Evolutionary conservation across 352 stramenopile species (phyloP).

Genomic region (Globisporangium spiculum): DNA sequence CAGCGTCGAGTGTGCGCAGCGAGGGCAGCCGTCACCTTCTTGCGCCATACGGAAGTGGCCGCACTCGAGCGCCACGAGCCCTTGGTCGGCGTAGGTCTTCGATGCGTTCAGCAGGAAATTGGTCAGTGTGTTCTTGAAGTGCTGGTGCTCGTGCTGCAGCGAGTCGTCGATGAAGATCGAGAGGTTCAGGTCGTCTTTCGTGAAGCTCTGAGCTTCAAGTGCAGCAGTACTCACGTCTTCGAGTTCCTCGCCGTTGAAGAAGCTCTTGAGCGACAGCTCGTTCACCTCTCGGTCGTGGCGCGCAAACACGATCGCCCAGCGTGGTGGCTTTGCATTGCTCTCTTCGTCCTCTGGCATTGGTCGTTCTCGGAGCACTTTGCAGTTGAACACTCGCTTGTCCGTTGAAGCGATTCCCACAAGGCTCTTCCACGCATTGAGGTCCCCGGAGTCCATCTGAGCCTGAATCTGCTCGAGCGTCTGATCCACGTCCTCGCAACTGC

Average conservation of each 20-base stretch:
- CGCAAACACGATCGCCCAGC: conserved; percentile 52
- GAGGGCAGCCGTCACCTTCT: conserved; percentile 61
- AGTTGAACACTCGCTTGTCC: conserved; percentile 21
- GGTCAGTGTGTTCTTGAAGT: background rate
- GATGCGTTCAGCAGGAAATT: background rate
- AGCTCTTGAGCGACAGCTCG: conserved; percentile 64
- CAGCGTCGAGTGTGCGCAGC: conserved; percentile 48
- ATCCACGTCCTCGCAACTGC: conserved; percentile 9
- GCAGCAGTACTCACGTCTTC: conserved; percentile 28
- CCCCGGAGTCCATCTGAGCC: conserved; percentile 13
- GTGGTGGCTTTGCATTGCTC: conserved; percentile 4
- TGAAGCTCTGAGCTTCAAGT: conserved; percentile 22
- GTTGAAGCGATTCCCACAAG: conserved; percentile 17
- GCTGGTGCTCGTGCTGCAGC: conserved; percentile 14
- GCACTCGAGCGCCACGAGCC: conserved; percentile 19
- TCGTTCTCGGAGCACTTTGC: conserved; percentile 39
- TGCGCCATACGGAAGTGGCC: conserved; percentile 67
- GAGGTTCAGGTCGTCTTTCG: conserved; percentile 19
- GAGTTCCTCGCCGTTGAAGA: conserved; percentile 59
- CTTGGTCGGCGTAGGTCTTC: background rate
- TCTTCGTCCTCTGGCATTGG: conserved; percentile 19
- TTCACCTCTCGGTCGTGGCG: conserved; percentile 66
- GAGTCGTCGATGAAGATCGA: conserved; percentile 74
- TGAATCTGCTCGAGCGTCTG: conserved; percentile 24
- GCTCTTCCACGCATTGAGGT: conserved; percentile 29